Evolutionary conservation across 306 rosid genomes (phyloP).

Genomic region (Quercus parvula): DNA sequence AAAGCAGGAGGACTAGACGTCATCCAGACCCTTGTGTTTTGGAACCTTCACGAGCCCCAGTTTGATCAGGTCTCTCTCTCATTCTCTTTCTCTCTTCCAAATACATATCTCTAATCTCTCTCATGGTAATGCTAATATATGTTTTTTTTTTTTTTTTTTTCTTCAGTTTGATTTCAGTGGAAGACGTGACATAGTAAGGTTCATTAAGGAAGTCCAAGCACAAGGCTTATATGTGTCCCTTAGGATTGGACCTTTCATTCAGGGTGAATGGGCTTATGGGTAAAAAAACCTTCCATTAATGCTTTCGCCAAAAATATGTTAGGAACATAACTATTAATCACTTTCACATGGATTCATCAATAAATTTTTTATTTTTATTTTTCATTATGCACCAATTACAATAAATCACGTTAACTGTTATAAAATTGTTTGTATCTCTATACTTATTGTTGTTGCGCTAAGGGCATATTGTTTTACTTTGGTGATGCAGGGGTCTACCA

Average conservation of each 20-base stretch:
- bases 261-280: constrained; percentile 87
- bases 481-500: constrained; percentile 69
- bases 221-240: constrained; percentile 75
- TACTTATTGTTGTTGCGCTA: background rate
- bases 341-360: too few species aligned
- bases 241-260: constrained; percentile 88
- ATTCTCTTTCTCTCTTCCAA: background rate
- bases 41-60: constrained; percentile 88
- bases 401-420: too few species aligned
- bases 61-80: constrained; percentile 51
- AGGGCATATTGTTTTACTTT: background rate
- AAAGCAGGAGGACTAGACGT: constrained; percentile 79
- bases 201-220: constrained; percentile 67
- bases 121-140: background rate
- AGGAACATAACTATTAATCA: too few species aligned
- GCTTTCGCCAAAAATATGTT: background rate
- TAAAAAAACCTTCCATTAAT: background rate
- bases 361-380: too few species aligned
- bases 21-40: constrained; percentile 83
- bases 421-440: too few species aligned
- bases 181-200: constrained; percentile 56
- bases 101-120: background rate
- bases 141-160: background rate
- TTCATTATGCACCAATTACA: too few species aligned
- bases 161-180: constrained; percentile 68